These are phyloP conservation scores for Abrus precatorius DNA, from an alignment of 306 rosid species.

Conservation along the genomic window DNA sequence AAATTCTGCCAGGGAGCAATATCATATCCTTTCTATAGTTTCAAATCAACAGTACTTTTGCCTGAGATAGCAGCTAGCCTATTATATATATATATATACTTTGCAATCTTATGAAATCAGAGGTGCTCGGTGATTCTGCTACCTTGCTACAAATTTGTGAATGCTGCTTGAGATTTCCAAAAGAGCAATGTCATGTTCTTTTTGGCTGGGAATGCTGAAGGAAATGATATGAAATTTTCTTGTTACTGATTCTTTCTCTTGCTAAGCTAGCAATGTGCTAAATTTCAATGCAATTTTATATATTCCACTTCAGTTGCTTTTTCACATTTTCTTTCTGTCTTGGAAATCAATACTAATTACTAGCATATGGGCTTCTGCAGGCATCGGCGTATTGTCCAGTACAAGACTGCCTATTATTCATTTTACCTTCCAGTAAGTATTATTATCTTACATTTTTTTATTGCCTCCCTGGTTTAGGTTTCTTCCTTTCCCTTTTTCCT, in stretches of 20 bases:
- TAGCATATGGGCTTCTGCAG: constrained; percentile 60
- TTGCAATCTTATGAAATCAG: constrained; percentile 25
- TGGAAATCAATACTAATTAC: constrained; percentile 27
- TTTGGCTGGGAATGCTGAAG: not conserved
- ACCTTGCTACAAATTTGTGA: not conserved
- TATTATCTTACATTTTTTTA: constrained; percentile 6
- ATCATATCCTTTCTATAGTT: not conserved
- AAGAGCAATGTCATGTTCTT: constrained; percentile 21
- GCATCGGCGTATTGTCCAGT: constrained; percentile 91
- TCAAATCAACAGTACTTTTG: not conserved
- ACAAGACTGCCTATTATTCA: constrained; percentile 93
- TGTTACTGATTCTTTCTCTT: constrained; percentile 16
- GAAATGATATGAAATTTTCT: constrained; percentile 27
- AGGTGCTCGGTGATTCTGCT: constrained; percentile 35
- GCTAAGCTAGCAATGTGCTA: constrained; percentile 23
- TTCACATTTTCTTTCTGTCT: constrained; percentile 21
- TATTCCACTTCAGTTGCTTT: constrained; percentile 7
- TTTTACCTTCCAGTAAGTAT: constrained; percentile 92
- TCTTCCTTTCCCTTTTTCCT: constrained; percentile 35
- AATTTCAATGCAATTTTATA: constrained; percentile 28
- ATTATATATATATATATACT: not conserved
- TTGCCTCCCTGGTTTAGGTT: constrained; percentile 34
- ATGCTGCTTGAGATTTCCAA: constrained; percentile 8
- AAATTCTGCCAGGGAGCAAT: constrained; percentile 16
- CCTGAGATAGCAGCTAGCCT: constrained; percentile 19